Evolutionary conservation across 371 early-diverging fungal species (phyloP), one percentile per base, ranked within the genome.

Genomic region (Funneliformis caledonium): DNA sequence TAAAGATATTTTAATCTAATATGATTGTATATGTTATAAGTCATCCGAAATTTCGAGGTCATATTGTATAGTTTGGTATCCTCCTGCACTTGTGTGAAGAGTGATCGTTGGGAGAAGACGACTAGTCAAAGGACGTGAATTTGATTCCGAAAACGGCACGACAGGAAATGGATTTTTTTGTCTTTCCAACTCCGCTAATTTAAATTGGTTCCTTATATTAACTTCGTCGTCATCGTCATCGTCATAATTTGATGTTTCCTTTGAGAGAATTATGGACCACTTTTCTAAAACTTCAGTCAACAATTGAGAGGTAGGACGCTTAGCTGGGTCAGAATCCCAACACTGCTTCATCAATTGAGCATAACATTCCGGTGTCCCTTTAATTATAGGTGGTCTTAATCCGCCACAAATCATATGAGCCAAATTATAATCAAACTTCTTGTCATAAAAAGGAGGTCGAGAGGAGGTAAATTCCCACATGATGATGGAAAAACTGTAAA

Each of bases 401-500:
- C 52, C 50, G 1, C 6, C 26, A 31, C 26, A 26, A 50, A 72
- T 72, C 11, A 1, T 50, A 31, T 33, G 3, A 26, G 60, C 61
- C 42, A 79, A 47, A 14, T 16, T 0, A 56, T 1, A 42, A 70
- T 79, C 70, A 22, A 59, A 64, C 19, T 61, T 22, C 22, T 4
- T 45, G 11, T 70, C n/a, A n/a, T 5, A n/a, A 61, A 70, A 79
- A n/a, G 80, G 80, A n/a, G 80, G 70, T 26, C 43, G 37, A 50
- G 9, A 4, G 4, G 70, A 56, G 16, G 80, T 22, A 31, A 69
- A 47, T 37, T 79, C 79, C 79, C 80, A 79, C 80, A 79, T 79
- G 19, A 79, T 59, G 10, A 79, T 70, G 4, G 43, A 70, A 31
- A 79, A 72, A 70, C 80, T 79, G 45, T 79, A 79, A 37, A 79